Base-by-base conservation (phyloP, 2,329 filamentous ascomycete species). In the Colletotrichum incanum region DNA sequence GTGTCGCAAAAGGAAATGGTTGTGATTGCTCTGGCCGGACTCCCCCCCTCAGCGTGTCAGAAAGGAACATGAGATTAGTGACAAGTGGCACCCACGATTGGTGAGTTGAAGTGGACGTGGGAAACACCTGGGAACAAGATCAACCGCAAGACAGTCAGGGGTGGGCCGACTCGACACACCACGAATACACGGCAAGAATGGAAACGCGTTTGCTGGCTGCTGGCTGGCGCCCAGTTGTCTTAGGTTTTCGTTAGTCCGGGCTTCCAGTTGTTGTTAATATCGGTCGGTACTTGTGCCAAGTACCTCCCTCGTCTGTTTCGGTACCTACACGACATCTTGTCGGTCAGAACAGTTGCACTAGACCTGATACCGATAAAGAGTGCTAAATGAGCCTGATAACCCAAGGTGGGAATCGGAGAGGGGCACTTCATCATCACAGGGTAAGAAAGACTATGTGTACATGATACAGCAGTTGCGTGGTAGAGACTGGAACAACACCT, bases 201-300 rank as follows among this genome's bases (percentile, higher is more conserved):
- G 23, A 8, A 71, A 66, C 23, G 62, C 67, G 67, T 23, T 61
- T 67, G 67, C 39, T 67, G 67, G 54, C 56, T 45, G 56, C 23
- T 45, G 56, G 55, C 31, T 50, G 63, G 49, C 55, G 28, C 64
- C 64, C n/a, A 64, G 65, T 63, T 71, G 69, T 71, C 69, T 71
- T 63, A 34, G 69, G 41, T 63, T 68, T 63, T 67, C n/a, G 67
- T 55, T 67, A 61, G 67, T 47, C 63, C 26, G 52, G 68, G 41
- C 47, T 50, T 41, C 47, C 31, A 55, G 31, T 16, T 49, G 58
- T 16, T 49, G 58, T 45, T 26, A 16, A 47, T 26, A 31, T 61
- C 41, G 31, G 45, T 12, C 7, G 45, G 45, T 50, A 50, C 18
- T 39, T 45, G 43, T 16, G 34, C 11, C 23, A 39, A 62, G 43